Conservation (phyloP, 148 eudicot species). For the Rhododendron henanense region DNA sequence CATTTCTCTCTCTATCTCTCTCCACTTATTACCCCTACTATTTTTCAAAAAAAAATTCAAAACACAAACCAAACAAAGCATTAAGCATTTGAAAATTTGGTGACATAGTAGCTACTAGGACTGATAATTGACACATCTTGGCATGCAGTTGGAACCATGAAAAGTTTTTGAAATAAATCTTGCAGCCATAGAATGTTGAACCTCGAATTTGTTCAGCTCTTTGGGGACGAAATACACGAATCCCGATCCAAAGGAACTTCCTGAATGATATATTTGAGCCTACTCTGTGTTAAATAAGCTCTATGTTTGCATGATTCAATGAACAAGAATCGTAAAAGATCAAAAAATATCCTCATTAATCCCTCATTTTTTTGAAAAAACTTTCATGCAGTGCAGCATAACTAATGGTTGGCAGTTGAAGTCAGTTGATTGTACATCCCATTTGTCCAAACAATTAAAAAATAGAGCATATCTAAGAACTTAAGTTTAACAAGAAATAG, state of each 20-base stretch:
- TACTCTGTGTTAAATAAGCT: neutral
- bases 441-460: neutral
- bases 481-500: neutral
- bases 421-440: neutral
- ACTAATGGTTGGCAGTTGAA: neutral
- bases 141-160: neutral
- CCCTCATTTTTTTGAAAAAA: neutral
- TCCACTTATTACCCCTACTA: too few relatives aligned
- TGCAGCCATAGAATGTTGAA: conserved; percentile 1
- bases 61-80: too few relatives aligned
- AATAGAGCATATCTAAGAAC: neutral
- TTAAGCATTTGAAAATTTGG: neutral
- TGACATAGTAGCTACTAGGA: neutral
- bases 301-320: neutral
- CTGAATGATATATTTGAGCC: neutral
- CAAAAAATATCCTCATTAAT: neutral
- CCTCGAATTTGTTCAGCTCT: neutral
- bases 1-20: too few relatives aligned
- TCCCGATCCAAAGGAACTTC: neutral
- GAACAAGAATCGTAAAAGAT: neutral
- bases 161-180: neutral
- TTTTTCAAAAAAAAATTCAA: too few relatives aligned
- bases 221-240: neutral
- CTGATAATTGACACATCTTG: neutral
- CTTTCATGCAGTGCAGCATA: neutral